These are phyloP conservation scores for Nicotiana benthamiana DNA, from an alignment of 257 asterid species.

Conservation along the genomic window DNA sequence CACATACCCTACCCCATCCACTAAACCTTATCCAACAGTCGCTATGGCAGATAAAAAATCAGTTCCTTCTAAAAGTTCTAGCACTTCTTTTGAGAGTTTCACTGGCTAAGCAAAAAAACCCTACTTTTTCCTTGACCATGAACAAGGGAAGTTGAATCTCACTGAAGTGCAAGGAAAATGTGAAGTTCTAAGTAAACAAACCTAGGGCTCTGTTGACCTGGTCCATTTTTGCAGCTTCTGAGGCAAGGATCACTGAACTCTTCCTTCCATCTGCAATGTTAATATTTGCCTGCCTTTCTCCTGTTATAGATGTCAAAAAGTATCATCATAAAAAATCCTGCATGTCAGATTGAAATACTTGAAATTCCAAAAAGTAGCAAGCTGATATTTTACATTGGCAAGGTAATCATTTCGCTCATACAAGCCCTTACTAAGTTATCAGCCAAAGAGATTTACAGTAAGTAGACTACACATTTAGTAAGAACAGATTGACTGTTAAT, in stretches of 20 bases:
- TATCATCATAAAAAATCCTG: not conserved
- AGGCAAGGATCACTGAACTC: constrained; percentile 63
- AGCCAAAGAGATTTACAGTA: not conserved
- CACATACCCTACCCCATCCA: not conserved
- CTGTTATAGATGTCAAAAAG: constrained; percentile 27
- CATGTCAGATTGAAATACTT: not conserved
- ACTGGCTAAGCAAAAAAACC: not conserved
- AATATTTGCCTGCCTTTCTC: constrained; percentile 83
- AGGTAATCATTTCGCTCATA: not conserved
- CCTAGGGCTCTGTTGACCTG: constrained; percentile 89
- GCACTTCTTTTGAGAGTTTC: not conserved
- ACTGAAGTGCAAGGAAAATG: not conserved
- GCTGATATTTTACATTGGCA: not conserved
- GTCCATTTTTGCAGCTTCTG: constrained; percentile 83
- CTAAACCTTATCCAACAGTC: not conserved
- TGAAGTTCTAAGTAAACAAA: constrained; percentile 16
- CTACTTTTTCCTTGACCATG: not conserved
- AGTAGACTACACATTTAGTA: not conserved
- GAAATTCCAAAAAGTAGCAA: not conserved
- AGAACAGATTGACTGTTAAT: not conserved
- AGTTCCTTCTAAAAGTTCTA: not conserved
- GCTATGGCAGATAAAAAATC: not conserved
- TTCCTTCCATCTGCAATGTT: constrained; percentile 78
- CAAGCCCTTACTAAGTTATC: not conserved
- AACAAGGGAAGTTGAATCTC: not conserved